Evolutionary conservation across 2,329 filamentous ascomycete species (phyloP), one percentile per base, ranked within the genome.

Genomic region (Monosporascus cannonballus): DNA sequence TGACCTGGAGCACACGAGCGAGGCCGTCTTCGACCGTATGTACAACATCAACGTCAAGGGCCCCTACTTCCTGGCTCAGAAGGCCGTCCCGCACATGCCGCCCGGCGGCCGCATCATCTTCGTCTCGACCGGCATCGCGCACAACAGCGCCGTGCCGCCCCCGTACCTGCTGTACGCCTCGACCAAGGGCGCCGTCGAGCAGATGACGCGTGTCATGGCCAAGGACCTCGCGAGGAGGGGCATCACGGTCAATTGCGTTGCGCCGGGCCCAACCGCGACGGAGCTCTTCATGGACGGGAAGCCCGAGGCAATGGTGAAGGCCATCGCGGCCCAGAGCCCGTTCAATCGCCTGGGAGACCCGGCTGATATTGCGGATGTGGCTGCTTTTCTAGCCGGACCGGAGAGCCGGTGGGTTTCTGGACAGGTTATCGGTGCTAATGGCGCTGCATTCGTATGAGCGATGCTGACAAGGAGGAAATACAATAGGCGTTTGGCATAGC

Each of bases 131-230:
- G 65, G 65, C 18, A 56, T 71, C 44, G 44, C 53, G n/a, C 41
- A 25, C 14, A 44, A 44, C 41, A 44, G 41, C 1, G 67, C 63
- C 3, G 68, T 82, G 20, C 51, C 68, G 30, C 71, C 77, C 0
- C 56, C 61, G 0, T 80, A 81, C 56, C 68, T 78, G 17, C 69
- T 81, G 8, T 85, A 85, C 62, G 71, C 71, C 9, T 69, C 75
- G 0, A 79, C 77, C 44, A 85, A 85, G 61, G 81, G 79, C 48
- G 78, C 81, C 8, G 73, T 85, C 38, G 80, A 85, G 64, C 78
- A 83, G 64, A 76, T 84, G 69, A 75, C 75, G 0, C 74, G 79
- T 11, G 67, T 76, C 3, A 64, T 84, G 55, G 73, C 76, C 45
- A 84, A 82, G 64, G 80, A 83, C 50, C 72, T 84, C 22, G 78